Conservation (phyloP, 257 asterid genomes). For the Przewalskia tangutica region DNA sequence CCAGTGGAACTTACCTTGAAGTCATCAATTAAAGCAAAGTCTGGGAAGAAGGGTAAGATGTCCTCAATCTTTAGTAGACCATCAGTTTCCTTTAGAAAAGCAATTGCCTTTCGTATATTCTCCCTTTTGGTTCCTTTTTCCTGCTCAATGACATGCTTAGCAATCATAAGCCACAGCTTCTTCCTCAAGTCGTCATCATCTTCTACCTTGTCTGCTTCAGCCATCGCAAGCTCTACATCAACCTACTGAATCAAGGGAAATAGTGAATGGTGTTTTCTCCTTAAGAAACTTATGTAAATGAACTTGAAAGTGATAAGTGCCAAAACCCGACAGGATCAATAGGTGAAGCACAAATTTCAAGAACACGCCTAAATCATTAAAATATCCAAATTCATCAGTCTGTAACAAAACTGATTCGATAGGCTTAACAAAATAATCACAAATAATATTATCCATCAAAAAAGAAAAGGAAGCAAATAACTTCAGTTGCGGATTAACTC, state of each 20-base stretch:
- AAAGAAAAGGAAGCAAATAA: not conserved
- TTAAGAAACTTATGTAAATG: not conserved
- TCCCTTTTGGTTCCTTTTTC: conserved; percentile 98
- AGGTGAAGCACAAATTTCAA: not conserved
- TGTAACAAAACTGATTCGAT: not conserved
- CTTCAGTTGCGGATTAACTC: not conserved
- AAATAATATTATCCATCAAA: not conserved
- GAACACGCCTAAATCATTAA: not conserved
- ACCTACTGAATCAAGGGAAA: conserved; percentile 34
- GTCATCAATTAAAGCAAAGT: conserved; percentile 92
- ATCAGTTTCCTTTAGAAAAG: conserved; percentile 96
- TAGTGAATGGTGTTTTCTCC: not conserved
- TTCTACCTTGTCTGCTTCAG: conserved; percentile 98
- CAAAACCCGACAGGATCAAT: not conserved
- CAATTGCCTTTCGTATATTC: conserved; percentile 93
- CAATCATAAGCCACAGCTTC: conserved; percentile 97
- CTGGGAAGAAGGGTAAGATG: conserved; percentile 92
- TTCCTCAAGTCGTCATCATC: conserved; percentile 95
- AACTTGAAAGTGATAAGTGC: not conserved
- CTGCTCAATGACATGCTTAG: conserved; percentile 89
- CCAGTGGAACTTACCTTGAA: conserved; percentile 51
- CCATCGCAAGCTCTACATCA: conserved; percentile 98
- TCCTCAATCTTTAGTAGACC: conserved; percentile 97
- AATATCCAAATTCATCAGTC: not conserved
- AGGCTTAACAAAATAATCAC: not conserved